Conservation (phyloP, 306 rosid genomes). For the Cucurbita argyrosperma region DNA sequence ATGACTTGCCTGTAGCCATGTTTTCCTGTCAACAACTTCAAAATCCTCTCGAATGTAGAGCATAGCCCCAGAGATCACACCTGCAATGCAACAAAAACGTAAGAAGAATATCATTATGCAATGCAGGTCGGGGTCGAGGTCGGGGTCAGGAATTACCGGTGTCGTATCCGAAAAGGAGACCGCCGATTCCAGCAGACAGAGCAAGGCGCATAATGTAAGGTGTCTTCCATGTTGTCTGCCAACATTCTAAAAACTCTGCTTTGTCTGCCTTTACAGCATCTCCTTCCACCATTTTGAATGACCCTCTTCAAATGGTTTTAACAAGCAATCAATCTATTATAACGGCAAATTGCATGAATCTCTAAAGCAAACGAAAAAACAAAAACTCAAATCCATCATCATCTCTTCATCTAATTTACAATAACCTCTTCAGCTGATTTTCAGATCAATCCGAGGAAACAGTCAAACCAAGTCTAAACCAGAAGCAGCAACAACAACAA, state of each 20-base stretch:
- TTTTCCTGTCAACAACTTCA: slow-evolving; percentile 37
- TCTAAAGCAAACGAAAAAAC: background rate
- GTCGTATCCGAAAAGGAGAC: slow-evolving; percentile 81
- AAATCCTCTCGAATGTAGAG: slow-evolving; percentile 68
- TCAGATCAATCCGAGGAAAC: background rate
- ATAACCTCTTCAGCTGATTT: background rate
- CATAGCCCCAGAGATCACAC: slow-evolving; percentile 90
- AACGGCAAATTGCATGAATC: background rate
- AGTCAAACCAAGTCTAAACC: no score
- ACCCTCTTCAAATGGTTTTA: background rate
- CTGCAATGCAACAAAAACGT: slow-evolving; percentile 12
- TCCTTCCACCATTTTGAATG: slow-evolving; percentile 31
- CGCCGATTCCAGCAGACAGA: slow-evolving; percentile 70
- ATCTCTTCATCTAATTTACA: background rate
- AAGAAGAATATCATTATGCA: background rate
- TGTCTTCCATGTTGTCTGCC: slow-evolving; percentile 37
- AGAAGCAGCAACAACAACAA: no score
- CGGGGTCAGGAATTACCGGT: slow-evolving; percentile 30
- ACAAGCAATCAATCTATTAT: background rate
- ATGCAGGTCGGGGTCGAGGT: background rate
- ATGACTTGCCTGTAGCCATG: slow-evolving; percentile 55
- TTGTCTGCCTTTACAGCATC: slow-evolving; percentile 18
- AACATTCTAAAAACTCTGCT: slow-evolving; percentile 49
- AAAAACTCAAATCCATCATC: background rate
- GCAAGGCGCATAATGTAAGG: slow-evolving; percentile 81